Evolutionary conservation across 768 basidiomycete species (phyloP), one percentile per base, ranked within the genome.

Genomic region (Suillus luteus): DNA sequence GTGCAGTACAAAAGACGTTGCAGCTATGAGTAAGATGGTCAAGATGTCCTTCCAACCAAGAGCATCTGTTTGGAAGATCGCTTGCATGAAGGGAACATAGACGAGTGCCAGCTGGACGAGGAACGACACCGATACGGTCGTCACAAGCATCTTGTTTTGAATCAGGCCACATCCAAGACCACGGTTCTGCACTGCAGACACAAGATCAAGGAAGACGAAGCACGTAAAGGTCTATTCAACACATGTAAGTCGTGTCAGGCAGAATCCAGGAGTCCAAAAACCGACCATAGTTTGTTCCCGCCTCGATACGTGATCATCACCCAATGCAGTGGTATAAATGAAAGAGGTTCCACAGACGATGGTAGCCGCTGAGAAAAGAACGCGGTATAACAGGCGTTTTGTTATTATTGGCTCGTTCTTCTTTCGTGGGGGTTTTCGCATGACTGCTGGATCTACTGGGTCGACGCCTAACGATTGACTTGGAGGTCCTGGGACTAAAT

Each of bases 381-480:
- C 93, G 9, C 96, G 85, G 60, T 82, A 82, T 40, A 95, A 76
- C 61, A 99, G 78, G 12, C 87, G 81, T 64, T 74, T 79, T 49
- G 86, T 93, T 69, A 99, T 91, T 66, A 98, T 91, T 8, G 92
- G 89, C 19, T 93, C 93, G 70, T 93, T 87, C 82, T 97, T 98
- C 72, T 86, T 89, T 61, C 96, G 83, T n/a, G 96, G 96, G 0
- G 94, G 96, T 62, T 88, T 86, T 35, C 86, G 86, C 96, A 99
- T 99, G 38, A 98, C 87, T 19, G 91, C 90, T 22, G 86, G 91
- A 74, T 97, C 94, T 22, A 96, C 93, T 14, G 96, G 96, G 78
- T 99, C 96, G 9, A 99, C 96, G 61, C 96, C 96, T 46, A 99
- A 82, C 61, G 94, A 95, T 75, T 97, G 95, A 71, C 93, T 95